Base-by-base conservation (phyloP, 2,329 filamentous ascomycete genomes). In the Botryotinia calthae region DNA sequence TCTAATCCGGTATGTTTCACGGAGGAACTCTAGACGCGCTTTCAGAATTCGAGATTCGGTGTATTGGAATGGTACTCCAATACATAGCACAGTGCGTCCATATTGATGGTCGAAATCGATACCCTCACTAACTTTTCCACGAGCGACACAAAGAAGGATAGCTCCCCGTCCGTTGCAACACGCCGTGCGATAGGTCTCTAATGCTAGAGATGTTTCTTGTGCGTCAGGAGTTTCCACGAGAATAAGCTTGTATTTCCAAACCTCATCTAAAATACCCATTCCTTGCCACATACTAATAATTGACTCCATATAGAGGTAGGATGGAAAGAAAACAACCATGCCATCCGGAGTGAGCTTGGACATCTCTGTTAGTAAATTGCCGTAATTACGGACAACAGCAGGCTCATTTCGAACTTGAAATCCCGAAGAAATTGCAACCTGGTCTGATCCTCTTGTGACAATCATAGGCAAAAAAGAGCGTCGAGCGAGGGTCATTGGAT, bases 101-200 rank as follows among this genome's bases (percentile, higher is more conserved):
- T 98, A 99, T 79, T 99, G 96, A 80, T 99, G 96, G 82, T 99
- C 96, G 79, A 99, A 99, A 89, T 99, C 96, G 77, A 99, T 98
- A 65, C 97, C 97, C 82, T 99, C 96, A 0, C 93, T 96, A 14
- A 99, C 97, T 82, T 99, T 99, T 46, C 96, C 96, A 82, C 96
- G 92, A 1, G 96, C 96, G 82, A 99, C 96, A 81, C 95, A 98
- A 8, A 99, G 88, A 4, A 99, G 85, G 22, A 99, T 91, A 1
- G 96, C 97, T 28, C 96, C 96, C 73, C 97, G 90, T 22, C 96
- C 97, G 80, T 99, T 99, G 84, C 94, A 97, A 82, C 96, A 99
- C 2, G 97, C 97, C 14, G 95, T 98, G 73, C 96, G 92, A 83
- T 98, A 99, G 0, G 96, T 98, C 82, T 99, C 96, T 12, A 99